These are phyloP conservation scores for Phlyctochytrium arcticum DNA, from an alignment of 192 early-diverging fungal species.

Conservation along the genomic window DNA sequence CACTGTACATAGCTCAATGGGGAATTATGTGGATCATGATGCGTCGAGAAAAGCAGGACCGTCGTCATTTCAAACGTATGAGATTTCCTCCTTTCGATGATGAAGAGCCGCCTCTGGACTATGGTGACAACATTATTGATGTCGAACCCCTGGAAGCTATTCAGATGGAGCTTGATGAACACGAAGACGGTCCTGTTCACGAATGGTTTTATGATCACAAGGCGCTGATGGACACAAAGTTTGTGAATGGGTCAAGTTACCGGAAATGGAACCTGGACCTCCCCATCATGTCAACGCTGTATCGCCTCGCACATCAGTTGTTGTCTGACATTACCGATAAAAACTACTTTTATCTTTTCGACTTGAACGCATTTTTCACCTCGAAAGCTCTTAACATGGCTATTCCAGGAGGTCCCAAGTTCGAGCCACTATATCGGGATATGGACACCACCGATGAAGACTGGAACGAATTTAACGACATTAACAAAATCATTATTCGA, in stretches of 20 bases:
- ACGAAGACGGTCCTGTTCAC: slow-evolving; percentile 85
- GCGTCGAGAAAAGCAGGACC: slow-evolving; percentile 96
- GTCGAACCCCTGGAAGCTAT: slow-evolving; percentile 97
- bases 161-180: slow-evolving; percentile 97
- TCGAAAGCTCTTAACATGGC: slow-evolving; percentile 98
- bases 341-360: slow-evolving; percentile 99
- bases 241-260: slow-evolving; percentile 87
- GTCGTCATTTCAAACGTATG: slow-evolving; percentile 98
- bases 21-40: slow-evolving; percentile 99
- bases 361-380: slow-evolving; percentile 91
- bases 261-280: slow-evolving; percentile 86
- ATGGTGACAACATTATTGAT: slow-evolving; percentile 97
- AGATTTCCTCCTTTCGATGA: slow-evolving; percentile 98
- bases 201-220: slow-evolving; percentile 99
- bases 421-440: slow-evolving; percentile 96
- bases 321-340: slow-evolving; percentile 91
- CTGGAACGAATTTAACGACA: slow-evolving; percentile 99
- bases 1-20: slow-evolving; percentile 98
- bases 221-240: slow-evolving; percentile 68
- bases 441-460: slow-evolving; percentile 95
- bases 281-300: slow-evolving; percentile 91
- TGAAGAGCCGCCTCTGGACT: slow-evolving; percentile 98
- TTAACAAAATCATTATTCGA: slow-evolving; percentile 99
- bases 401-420: slow-evolving; percentile 96
- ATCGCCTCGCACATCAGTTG: slow-evolving; percentile 87